Conservation (phyloP, 2,329 filamentous ascomycete species). For the Pyrenochaeta sp. region DNA sequence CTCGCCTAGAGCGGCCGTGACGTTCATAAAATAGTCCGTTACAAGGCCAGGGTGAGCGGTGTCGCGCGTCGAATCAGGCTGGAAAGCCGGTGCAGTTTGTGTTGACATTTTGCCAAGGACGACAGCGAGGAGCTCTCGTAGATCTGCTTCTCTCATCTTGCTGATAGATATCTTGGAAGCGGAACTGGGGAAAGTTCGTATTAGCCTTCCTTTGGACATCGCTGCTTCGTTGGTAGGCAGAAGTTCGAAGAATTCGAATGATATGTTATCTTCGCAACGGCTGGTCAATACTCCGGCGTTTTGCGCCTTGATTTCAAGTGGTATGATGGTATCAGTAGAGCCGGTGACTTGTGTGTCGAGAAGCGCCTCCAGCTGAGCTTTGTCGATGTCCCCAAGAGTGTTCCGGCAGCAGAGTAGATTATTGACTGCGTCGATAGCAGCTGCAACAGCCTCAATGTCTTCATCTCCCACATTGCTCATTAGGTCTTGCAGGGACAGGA, state of each 20-base stretch:
- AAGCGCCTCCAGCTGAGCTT: conserved; percentile 13
- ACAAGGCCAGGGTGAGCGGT: conserved; percentile 60
- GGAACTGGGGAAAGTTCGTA: conserved; percentile 56
- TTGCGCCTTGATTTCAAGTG: conserved; percentile 55
- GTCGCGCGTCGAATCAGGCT: conserved; percentile 58
- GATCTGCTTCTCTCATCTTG: conserved; percentile 23
- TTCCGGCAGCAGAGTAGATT: conserved; percentile 23
- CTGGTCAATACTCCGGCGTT: conserved; percentile 59
- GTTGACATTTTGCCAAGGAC: conserved; percentile 49
- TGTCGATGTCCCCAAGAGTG: conserved; percentile 16
- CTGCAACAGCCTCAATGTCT: conserved; percentile 7
- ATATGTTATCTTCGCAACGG: conserved; percentile 23
- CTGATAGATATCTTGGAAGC: conserved; percentile 45
- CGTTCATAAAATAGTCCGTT: conserved; percentile 59
- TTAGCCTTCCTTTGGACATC: conserved; percentile 52
- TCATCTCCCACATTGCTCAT: conserved; percentile 2
- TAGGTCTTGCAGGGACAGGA: conserved; percentile 21
- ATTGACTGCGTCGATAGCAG: conserved; percentile 18
- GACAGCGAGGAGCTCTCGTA: conserved; percentile 33
- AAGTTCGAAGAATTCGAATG: conserved; percentile 59
- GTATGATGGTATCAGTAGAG: conserved; percentile 28
- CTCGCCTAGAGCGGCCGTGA: conserved; percentile 50
- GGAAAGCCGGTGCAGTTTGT: conserved; percentile 46
- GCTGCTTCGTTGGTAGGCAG: conserved; percentile 52
- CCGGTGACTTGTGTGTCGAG: conserved; percentile 24